Conservation (phyloP, 225 moss, liverwort and hornwort species). For the Lunularia cruciata region DNA sequence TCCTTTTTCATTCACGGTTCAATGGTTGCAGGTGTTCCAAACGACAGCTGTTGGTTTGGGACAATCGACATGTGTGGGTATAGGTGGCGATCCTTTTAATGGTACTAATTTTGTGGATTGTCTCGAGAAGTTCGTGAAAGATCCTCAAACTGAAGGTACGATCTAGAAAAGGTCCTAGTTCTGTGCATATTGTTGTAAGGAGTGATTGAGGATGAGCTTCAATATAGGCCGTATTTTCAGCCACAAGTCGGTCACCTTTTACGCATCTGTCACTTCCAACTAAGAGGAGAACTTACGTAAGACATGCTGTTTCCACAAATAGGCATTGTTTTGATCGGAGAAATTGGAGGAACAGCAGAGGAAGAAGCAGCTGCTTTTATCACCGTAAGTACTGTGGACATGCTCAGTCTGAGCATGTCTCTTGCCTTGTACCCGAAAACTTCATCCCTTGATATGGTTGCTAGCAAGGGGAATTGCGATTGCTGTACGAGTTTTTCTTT, state of each 20-base stretch:
- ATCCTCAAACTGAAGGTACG: conserved; percentile 87
- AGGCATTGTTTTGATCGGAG: conserved; percentile 89
- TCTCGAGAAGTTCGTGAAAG: conserved; percentile 83
- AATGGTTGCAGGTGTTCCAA: conserved; percentile 59
- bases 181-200: too few relatives aligned
- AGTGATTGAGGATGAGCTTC: not conserved
- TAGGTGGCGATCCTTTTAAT: conserved; percentile 97
- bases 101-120: conserved; percentile 98
- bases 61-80: conserved; percentile 92
- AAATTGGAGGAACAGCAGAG: conserved; percentile 63
- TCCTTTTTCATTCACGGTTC: not conserved
- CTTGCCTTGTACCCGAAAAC: not conserved
- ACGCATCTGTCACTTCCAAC: not conserved
- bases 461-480: too few relatives aligned
- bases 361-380: conserved; percentile 88
- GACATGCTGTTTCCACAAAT: not conserved
- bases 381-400: conserved; percentile 21
- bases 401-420: too few relatives aligned
- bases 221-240: not conserved
- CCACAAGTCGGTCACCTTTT: not conserved
- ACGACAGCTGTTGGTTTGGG: conserved; percentile 92
- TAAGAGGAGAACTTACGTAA: not conserved
- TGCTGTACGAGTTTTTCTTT: too few relatives aligned
- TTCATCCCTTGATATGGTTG: not conserved
- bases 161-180: not conserved